Conservation (phyloP, 371 early-diverging fungal genomes). For the Batrachochytrium dendrobatidis region DNA sequence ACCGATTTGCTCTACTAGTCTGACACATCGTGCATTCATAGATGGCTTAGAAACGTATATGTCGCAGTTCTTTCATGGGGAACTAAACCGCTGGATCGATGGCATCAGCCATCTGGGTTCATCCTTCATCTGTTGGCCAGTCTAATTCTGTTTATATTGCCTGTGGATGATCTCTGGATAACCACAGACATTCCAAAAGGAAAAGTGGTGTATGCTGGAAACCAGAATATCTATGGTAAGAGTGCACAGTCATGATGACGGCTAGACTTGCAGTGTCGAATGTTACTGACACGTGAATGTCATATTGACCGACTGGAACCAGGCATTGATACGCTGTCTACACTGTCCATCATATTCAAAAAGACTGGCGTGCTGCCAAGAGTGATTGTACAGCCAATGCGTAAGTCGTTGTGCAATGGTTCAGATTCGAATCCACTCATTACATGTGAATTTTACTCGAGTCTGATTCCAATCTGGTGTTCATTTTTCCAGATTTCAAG, state of each 20-base stretch:
- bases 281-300: too few relatives aligned
- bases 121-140: conserved; percentile 11
- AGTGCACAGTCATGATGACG: conserved; percentile 1
- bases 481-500: conserved; percentile 14
- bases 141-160: conserved; percentile 10
- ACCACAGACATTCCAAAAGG: background rate
- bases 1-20: too few relatives aligned
- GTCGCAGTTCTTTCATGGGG: background rate
- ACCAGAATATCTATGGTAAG: conserved; percentile 15
- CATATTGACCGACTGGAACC: background rate
- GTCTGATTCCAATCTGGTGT: too few relatives aligned
- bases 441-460: too few relatives aligned
- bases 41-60: background rate
- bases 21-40: background rate
- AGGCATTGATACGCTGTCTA: conserved; percentile 14
- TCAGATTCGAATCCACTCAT: too few relatives aligned
- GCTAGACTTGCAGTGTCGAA: too few relatives aligned
- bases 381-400: conserved; percentile 10
- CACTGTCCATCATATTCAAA: conserved; percentile 14
- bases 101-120: conserved; percentile 12
- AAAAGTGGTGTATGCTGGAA: conserved; percentile 8
- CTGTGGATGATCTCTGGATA: conserved; percentile 9
- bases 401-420: conserved; percentile 4
- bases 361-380: conserved; percentile 17
- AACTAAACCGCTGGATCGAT: conserved; percentile 8